Conservation (phyloP, 1,284 basidiomycete species). For the Melanopsichium pennsylvanicum region DNA sequence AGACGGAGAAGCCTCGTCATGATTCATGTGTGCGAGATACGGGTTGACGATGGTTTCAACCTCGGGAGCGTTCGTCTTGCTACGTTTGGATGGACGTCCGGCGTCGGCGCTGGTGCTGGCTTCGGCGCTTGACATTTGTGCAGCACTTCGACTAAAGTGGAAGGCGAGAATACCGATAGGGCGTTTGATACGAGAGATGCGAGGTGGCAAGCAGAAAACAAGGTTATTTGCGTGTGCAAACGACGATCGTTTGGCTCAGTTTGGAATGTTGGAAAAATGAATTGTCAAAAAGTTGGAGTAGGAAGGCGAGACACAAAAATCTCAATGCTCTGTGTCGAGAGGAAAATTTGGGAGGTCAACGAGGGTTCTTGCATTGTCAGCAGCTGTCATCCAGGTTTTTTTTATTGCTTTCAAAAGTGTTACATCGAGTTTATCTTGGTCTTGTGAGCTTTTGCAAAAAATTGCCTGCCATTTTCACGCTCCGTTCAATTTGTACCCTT, state of each 20-base stretch:
- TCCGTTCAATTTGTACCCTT: constrained; percentile 3
- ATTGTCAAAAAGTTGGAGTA: too few species aligned
- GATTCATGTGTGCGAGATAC: constrained; percentile 55
- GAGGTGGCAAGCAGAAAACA: too few species aligned
- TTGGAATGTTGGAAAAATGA: too few species aligned
- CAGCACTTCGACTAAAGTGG: too few species aligned
- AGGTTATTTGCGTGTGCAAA: too few species aligned
- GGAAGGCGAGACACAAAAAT: constrained; percentile 24
- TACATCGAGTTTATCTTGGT: background rate
- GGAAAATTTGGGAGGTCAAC: constrained; percentile 31
- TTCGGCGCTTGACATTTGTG: constrained; percentile 22
- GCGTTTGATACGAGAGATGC: too few species aligned
- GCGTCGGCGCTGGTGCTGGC: constrained; percentile 34
- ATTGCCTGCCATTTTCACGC: constrained; percentile 25
- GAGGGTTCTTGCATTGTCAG: constrained; percentile 14
- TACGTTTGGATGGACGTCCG: constrained; percentile 43
- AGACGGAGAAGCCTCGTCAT: constrained; percentile 18
- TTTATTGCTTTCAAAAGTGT: background rate
- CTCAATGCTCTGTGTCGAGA: background rate
- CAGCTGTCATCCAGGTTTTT: constrained; percentile 13
- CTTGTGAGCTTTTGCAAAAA: background rate
- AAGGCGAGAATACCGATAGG: too few species aligned
- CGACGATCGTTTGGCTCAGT: too few species aligned
- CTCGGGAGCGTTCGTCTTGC: constrained; percentile 39
- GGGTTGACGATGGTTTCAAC: constrained; percentile 49